Conservation (phyloP, 805 yeast genomes). For the Yamadazyma tumulicola region DNA sequence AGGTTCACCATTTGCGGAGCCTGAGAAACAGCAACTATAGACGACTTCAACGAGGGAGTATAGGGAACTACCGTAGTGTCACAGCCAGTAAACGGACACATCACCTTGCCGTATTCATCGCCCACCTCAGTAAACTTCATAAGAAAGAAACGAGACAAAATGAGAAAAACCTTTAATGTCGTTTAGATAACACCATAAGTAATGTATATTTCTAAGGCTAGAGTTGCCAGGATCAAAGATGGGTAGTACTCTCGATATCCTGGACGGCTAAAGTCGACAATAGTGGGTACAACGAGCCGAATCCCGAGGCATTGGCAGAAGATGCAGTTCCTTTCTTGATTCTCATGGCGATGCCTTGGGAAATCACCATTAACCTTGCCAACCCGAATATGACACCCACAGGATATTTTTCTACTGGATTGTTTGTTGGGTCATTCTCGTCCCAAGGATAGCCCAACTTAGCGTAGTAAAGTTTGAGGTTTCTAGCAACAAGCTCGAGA, state of each 20-base stretch:
- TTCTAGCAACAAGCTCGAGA: constrained; percentile 6
- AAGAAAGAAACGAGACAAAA: constrained; percentile 1
- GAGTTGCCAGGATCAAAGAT: not conserved
- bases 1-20: constrained; percentile 29
- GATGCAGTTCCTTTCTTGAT: constrained; percentile 50
- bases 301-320: constrained; percentile 45
- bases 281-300: constrained; percentile 32
- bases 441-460: constrained; percentile 32
- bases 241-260: constrained; percentile 8
- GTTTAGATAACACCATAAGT: not conserved
- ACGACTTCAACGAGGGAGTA: not conserved
- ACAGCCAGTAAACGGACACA: constrained; percentile 26
- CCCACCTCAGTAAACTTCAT: constrained; percentile 9
- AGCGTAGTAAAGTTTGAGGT: constrained; percentile 16
- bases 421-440: constrained; percentile 32
- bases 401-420: constrained; percentile 45
- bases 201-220: not conserved
- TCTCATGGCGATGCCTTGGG: constrained; percentile 62
- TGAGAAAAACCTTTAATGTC: constrained; percentile 1
- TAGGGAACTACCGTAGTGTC: constrained; percentile 22
- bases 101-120: constrained; percentile 4
- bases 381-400: constrained; percentile 56
- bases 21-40: constrained; percentile 13
- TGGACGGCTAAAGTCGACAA: constrained; percentile 30
- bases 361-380: constrained; percentile 52